phyloP scores from a whole-genome alignment of 805 yeast species.

The Candida sithepensis region DNA sequence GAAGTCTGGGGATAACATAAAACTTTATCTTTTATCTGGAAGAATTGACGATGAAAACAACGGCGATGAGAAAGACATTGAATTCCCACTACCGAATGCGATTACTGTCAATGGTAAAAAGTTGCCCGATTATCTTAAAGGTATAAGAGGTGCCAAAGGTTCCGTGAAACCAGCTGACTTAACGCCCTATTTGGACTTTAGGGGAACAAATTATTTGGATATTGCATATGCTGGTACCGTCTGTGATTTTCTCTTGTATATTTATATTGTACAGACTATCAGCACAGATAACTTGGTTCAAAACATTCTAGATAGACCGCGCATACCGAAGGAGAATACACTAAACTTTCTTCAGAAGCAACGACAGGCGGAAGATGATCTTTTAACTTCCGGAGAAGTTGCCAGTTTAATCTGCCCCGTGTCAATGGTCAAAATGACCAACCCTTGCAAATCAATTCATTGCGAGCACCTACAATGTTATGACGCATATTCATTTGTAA shows the following conservation, averaged over 20 bases:
- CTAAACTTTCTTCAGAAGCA: slow-evolving; percentile 30
- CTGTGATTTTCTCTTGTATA: slow-evolving; percentile 45
- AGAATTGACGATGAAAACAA: slow-evolving; percentile 26
- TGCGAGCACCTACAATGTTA: slow-evolving; percentile 88
- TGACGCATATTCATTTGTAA: slow-evolving; percentile 71
- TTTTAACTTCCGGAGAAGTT: slow-evolving; percentile 57
- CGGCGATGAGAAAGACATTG: slow-evolving; percentile 33
- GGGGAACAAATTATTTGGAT: slow-evolving; percentile 39
- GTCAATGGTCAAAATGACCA: slow-evolving; percentile 61
- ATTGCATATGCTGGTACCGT: slow-evolving; percentile 58
- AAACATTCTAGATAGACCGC: slow-evolving; percentile 42
- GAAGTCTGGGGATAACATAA: slow-evolving; percentile 25
- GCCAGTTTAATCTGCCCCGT: slow-evolving; percentile 77
- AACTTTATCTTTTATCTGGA: slow-evolving; percentile 55
- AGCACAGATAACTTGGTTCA: slow-evolving; percentile 40
- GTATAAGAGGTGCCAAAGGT: slow-evolving; percentile 72
- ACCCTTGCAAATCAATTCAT: slow-evolving; percentile 65
- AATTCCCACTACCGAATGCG: slow-evolving; percentile 73
- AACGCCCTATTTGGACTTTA: slow-evolving; percentile 42
- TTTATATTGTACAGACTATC: slow-evolving; percentile 54
- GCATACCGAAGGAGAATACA: slow-evolving; percentile 45
- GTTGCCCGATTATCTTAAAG: slow-evolving; percentile 58
- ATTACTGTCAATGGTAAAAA: slow-evolving; percentile 52
- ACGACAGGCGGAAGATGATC: slow-evolving; percentile 53
- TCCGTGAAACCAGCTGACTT: slow-evolving; percentile 81